A percentile compares a stretch with the other conserved stretches of the same genome.
Conservation (phyloP, 2,329 filamentous ascomycete genomes). For the Phyllosticta citrichinensis region DNA sequence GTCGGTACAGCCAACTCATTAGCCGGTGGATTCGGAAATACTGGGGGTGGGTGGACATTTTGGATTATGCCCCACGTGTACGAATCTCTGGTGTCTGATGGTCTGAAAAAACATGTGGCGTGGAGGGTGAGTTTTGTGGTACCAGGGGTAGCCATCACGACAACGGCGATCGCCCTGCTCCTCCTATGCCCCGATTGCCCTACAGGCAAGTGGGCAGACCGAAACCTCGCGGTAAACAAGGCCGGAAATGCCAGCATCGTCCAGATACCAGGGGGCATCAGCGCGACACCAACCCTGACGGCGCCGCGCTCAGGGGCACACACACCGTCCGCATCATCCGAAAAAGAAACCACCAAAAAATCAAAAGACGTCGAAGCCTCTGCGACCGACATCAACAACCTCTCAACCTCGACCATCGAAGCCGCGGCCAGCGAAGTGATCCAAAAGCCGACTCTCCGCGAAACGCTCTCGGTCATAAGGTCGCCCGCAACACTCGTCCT, state of each 20-base stretch:
- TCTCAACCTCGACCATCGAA: conserved; percentile 44
- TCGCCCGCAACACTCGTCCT: conserved; percentile 45
- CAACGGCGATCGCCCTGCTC: conserved; percentile 57
- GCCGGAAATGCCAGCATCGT: conserved; percentile 45
- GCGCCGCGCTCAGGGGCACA: conserved; percentile 15
- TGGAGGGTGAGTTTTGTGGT: conserved; percentile 83
- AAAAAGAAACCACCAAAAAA: conserved; percentile 30
- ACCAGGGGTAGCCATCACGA: conserved; percentile 65
- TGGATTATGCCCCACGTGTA: conserved; percentile 89
- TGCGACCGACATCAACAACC: conserved; percentile 31
- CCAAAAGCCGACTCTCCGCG: conserved; percentile 48
- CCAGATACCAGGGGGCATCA: conserved; percentile 25
- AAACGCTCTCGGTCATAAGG: too few relatives aligned
- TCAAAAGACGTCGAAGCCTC: conserved; percentile 36
- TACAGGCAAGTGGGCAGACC: conserved; percentile 69
- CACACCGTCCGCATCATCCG: conserved; percentile 26
- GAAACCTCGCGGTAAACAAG: conserved; percentile 32
- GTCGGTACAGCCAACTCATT: conserved; percentile 82
- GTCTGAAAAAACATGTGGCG: conserved; percentile 55
- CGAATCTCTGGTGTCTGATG: conserved; percentile 57
- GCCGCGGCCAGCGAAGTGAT: conserved; percentile 51
- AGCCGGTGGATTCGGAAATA: conserved; percentile 75
- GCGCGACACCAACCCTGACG: conserved; percentile 38
- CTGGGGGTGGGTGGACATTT: conserved; percentile 55
- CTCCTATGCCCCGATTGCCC: conserved; percentile 73